Percentiles rank a stretch among this genome's conserved stretches.
These are phyloP conservation scores for Solanum medicagineum DNA, from an alignment of 257 asterid species.

Conservation along the genomic window DNA sequence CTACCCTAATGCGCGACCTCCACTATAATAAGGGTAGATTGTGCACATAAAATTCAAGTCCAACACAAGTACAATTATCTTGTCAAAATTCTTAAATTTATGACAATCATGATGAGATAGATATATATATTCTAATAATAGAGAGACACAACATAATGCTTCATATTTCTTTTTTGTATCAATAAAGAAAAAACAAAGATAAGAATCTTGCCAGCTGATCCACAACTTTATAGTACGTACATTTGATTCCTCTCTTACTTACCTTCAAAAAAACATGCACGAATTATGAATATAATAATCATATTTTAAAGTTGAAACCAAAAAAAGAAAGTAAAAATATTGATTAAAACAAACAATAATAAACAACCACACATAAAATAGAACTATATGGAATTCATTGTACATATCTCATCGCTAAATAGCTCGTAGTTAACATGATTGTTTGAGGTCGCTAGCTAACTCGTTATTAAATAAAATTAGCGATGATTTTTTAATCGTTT, in stretches of 20 bases:
- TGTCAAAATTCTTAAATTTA: background rate
- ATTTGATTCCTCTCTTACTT: background rate
- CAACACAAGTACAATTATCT: background rate
- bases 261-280: background rate
- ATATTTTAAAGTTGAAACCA: background rate
- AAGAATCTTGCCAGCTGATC: background rate
- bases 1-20: too few relatives aligned
- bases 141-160: background rate
- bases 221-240: background rate
- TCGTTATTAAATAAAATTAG: background rate
- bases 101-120: background rate
- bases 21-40: too few relatives aligned
- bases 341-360: background rate
- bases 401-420: background rate
- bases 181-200: background rate
- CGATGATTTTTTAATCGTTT: background rate
- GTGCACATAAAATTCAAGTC: background rate
- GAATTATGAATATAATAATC: too few relatives aligned
- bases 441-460: background rate
- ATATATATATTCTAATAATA: background rate
- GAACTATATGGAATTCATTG: background rate
- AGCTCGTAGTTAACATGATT: background rate
- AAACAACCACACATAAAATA: background rate
- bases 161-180: background rate
- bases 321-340: background rate